A percentile compares a stretch with the other conserved stretches of the same genome.
phyloP scores from a whole-genome alignment of 805 yeast species.

The Candida anglica region DNA sequence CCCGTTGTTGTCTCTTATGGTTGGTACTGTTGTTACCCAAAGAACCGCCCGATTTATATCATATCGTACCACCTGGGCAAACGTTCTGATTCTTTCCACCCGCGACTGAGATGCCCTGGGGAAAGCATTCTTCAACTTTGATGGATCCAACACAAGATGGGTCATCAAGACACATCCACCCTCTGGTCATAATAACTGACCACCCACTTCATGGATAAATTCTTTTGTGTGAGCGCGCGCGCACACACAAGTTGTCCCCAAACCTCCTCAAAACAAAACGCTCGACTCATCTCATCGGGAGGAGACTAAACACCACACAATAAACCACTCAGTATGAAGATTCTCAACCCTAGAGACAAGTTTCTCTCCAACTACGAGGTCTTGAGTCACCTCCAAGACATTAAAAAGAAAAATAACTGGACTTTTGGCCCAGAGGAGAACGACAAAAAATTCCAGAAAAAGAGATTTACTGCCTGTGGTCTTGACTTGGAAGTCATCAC shows the following conservation, averaged over 20 bases:
- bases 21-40: slow-evolving; percentile 14
- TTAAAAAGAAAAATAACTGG: slow-evolving; percentile 48
- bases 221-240: too few relatives aligned
- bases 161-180: too few relatives aligned
- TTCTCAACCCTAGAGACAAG: slow-evolving; percentile 48
- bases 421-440: slow-evolving; percentile 31
- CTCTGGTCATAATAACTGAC: too few relatives aligned
- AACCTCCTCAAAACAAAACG: slow-evolving; percentile 1
- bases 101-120: slow-evolving; percentile 19
- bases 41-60: slow-evolving; percentile 9
- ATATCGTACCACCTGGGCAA: slow-evolving; percentile 25
- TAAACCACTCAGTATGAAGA: slow-evolving; percentile 28
- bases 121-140: slow-evolving; percentile 12
- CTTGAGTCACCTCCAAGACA: slow-evolving; percentile 45
- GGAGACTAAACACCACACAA: background rate
- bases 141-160: slow-evolving; percentile 24
- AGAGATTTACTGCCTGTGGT: slow-evolving; percentile 38
- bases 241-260: too few relatives aligned
- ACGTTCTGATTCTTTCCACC: slow-evolving; percentile 18
- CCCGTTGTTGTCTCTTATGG: slow-evolving; percentile 4
- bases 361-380: slow-evolving; percentile 68
- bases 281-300: slow-evolving; percentile 1
- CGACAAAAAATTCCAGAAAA: slow-evolving; percentile 18
- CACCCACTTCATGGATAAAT: too few relatives aligned
- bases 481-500: slow-evolving; percentile 46